Conservation (phyloP, 139 green algal species). For the Chlorella vulgaris region DNA sequence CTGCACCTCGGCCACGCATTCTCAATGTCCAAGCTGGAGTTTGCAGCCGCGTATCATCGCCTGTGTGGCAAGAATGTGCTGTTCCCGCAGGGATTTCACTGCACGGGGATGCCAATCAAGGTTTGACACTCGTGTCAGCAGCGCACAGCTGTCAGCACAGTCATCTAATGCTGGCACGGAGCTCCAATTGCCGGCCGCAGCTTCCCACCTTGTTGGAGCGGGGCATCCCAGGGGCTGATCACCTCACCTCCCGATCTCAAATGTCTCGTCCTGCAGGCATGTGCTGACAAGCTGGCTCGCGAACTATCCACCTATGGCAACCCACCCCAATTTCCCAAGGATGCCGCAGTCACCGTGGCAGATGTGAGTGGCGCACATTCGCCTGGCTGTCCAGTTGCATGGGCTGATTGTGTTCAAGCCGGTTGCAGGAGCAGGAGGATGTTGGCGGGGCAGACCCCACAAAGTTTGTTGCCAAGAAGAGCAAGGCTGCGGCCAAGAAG, state of each 20-base stretch:
- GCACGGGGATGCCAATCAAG: constrained; percentile 99
- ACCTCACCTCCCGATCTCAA: no score
- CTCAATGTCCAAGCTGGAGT: constrained; percentile 98
- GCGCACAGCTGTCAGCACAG: no score
- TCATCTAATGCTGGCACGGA: no score
- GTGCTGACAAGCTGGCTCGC: constrained; percentile 89
- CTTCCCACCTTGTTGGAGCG: no score
- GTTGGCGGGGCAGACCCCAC: constrained; percentile 63
- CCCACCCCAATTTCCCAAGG: constrained; percentile 63
- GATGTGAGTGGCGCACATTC: no score
- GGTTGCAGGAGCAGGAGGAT: not conserved
- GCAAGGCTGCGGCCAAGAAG: constrained; percentile 87
- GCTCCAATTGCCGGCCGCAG: no score
- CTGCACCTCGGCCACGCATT: constrained; percentile 99
- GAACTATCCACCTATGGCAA: constrained; percentile 88
- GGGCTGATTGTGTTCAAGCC: not conserved
- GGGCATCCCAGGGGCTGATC: no score
- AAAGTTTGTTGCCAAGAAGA: constrained; percentile 96
- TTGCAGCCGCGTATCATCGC: constrained; percentile 94
- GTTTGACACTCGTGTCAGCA: constrained; percentile 35
- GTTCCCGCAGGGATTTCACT: constrained; percentile 98
- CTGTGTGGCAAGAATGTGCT: constrained; percentile 90
- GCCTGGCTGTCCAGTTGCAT: no score
- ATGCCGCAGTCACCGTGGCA: constrained; percentile 30
- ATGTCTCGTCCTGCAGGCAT: constrained; percentile 68